Base-by-base conservation (phyloP, 148 eudicot genomes). In the Cornus kousa region DNA sequence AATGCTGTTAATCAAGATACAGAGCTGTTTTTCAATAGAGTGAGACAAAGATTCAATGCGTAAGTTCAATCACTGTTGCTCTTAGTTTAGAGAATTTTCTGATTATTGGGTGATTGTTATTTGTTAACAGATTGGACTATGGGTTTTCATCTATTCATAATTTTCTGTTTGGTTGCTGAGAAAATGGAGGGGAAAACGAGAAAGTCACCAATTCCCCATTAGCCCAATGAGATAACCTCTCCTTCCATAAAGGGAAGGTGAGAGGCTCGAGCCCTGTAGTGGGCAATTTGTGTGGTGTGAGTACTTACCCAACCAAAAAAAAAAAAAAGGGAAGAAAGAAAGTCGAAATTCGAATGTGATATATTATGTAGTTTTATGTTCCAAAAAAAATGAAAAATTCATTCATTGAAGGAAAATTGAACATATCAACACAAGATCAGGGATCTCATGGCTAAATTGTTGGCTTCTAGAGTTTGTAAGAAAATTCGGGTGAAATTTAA, bases 31-130 rank as follows among this genome's bases (percentile, higher is more conserved):
- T 95, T 93, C 43, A 48, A 70, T 43, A 88, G 89, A 76, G 81
- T 93, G 65, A 84, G 87, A 64, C 81, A 81, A 35, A 80, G 98
- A 85, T 95, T 95, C 83, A 85, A 88, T 70, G 87, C 78, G 98
- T 95, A 86, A 84, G 94, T 84, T 70, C 28, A 14, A 4, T 24
- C 1, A 9, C 12, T 14, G 66, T 8, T 4, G 7, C 12, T 40
- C 35, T 39, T 67, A 33, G 9, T 57, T 4, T 78, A 19, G 4
- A 24, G 5, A 31, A 19, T 19, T 35, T 35, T 69, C 11, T 64
- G 24, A 22, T 65, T 43, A 20, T 10, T 74, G 33, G 77, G 53
- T 37, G 19, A 28, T 60, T 74, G 9, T 9, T 28, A 5, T 32
- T 19, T 74, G 23, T 9, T 46, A 3, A 14, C 16, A 53, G 13